Evolutionary conservation across 805 yeast species (phyloP).

Genomic region (Ogataea corticis): DNA sequence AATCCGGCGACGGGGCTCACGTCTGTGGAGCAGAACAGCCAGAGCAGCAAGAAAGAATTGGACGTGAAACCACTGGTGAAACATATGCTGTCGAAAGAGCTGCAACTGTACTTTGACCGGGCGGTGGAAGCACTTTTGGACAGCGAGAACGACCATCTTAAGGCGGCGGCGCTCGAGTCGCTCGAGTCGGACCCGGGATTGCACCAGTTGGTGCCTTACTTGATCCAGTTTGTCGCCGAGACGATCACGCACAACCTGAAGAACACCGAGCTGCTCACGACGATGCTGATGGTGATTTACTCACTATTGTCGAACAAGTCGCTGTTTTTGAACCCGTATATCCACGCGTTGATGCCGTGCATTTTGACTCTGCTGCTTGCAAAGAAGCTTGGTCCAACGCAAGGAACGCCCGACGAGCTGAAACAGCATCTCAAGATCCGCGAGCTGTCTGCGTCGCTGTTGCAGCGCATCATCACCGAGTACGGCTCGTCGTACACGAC

Average conservation of each 20-base stretch:
- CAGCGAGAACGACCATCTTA: constrained; percentile 56
- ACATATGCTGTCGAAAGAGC: constrained; percentile 91
- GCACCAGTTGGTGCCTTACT: constrained; percentile 94
- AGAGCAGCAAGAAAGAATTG: constrained; percentile 43
- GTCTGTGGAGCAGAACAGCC: constrained; percentile 27
- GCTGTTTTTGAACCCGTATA: constrained; percentile 89
- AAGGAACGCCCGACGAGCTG: constrained; percentile 23
- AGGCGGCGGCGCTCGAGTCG: constrained; percentile 80
- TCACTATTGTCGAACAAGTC: constrained; percentile 82
- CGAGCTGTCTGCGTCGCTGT: constrained; percentile 82
- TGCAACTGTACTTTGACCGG: constrained; percentile 90
- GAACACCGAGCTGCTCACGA: constrained; percentile 65
- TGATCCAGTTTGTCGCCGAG: constrained; percentile 94
- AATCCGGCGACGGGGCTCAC: constrained; percentile 31
- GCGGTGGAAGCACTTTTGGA: constrained; percentile 76
- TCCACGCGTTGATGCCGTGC: constrained; percentile 97
- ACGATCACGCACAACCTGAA: constrained; percentile 86
- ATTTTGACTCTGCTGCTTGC: constrained; percentile 86
- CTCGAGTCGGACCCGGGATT: constrained; percentile 91
- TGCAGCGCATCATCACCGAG: constrained; percentile 72
- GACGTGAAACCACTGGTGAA: constrained; percentile 87
- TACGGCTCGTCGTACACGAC: constrained; percentile 88
- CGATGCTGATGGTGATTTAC: constrained; percentile 86
- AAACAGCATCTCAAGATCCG: constrained; percentile 60
- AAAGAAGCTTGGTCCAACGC: constrained; percentile 67